These are phyloP conservation scores for Phyllosticta ampelicida DNA, from an alignment of 2,329 filamentous ascomycete species.

Conservation along the genomic window DNA sequence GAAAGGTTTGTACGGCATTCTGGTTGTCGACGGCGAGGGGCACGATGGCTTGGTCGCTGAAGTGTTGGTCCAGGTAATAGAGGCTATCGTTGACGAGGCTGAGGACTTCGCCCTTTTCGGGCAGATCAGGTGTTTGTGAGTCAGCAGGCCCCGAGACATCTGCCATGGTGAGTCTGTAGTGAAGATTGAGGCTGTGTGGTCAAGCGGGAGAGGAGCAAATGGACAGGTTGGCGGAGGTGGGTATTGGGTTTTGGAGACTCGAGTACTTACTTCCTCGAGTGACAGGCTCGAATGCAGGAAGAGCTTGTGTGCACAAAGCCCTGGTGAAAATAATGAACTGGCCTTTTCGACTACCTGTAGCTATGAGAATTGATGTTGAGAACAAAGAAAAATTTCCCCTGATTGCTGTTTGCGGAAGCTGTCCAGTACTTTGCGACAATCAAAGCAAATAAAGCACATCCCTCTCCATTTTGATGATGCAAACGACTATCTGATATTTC, in stretches of 20 bases:
- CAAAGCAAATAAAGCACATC: not conserved
- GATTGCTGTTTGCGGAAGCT: not conserved
- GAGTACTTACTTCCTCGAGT: not conserved
- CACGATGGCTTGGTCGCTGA: not conserved
- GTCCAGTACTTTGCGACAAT: not conserved
- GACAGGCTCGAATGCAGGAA: not conserved
- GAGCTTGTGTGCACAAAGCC: not conserved
- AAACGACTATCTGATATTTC: not conserved
- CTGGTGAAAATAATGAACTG: not conserved
- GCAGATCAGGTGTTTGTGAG: not conserved
- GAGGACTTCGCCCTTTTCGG: not conserved
- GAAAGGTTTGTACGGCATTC: not conserved
- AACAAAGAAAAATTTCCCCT: not conserved
- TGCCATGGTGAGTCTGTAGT: not conserved
- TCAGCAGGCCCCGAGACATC: too few relatives aligned
- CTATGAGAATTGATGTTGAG: not conserved
- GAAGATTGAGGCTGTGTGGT: not conserved
- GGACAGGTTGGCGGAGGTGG: not conserved
- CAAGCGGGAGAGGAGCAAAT: not conserved
- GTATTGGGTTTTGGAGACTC: not conserved
- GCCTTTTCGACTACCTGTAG: not conserved
- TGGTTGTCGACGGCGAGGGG: not conserved
- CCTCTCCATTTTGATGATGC: too few relatives aligned
- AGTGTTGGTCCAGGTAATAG: not conserved
- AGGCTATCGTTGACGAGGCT: not conserved